phyloP scores from a whole-genome alignment of 2,329 filamentous ascomycete species.

The Venturia pyrina region DNA sequence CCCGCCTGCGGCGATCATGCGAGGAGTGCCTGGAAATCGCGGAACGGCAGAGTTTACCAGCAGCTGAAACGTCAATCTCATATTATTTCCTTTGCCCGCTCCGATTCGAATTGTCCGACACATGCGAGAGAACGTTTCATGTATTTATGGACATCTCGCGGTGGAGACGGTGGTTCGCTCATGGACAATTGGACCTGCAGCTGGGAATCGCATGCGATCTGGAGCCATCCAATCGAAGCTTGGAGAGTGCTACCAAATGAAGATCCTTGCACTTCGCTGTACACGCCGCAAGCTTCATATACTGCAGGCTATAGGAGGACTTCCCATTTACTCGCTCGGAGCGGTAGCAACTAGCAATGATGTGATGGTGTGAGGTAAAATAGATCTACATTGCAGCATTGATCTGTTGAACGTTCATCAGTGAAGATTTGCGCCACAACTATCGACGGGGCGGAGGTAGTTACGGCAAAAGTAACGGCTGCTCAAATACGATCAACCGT shows the following conservation, averaged over 20 bases:
- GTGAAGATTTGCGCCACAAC: background rate
- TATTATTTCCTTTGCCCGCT: background rate
- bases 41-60: background rate
- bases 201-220: background rate
- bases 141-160: background rate
- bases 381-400: background rate
- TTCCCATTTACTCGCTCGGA: background rate
- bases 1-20: background rate
- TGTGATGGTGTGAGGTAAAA: background rate
- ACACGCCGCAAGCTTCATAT: background rate
- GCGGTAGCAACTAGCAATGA: background rate
- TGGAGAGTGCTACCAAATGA: background rate
- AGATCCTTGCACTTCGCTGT: background rate
- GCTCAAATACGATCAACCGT: background rate
- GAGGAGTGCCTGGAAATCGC: background rate
- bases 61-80: background rate
- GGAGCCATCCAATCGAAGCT: background rate
- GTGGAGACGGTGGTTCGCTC: too few species aligned
- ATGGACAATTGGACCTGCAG: background rate
- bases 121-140: background rate
- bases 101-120: background rate
- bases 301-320: background rate
- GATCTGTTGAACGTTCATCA: background rate
- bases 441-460: background rate
- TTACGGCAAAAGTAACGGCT: background rate